Base-by-base conservation (phyloP, 345 rosid species). In the Excoecaria cochinchinensis region DNA sequence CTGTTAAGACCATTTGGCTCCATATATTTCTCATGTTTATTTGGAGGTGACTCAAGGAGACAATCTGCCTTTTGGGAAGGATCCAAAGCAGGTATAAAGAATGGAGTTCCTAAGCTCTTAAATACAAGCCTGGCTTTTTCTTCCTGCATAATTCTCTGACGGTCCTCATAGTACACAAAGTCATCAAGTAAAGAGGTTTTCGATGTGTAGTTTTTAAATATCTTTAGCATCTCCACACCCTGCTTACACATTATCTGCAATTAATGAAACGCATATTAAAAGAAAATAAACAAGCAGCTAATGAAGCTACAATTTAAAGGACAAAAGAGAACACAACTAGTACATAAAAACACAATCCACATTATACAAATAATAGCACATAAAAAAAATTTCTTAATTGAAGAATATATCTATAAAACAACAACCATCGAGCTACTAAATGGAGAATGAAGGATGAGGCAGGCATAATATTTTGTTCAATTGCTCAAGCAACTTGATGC, bases 171-270 rank as follows among this genome's bases (percentile, higher is more conserved):
- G 61, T 84, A 95, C 84, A 77, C 67, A 55, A 95, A 95, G 81
- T 93, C 99, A 75, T 95, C 97, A 24, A 95, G 85, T 68, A 95
- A 53, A 38, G 96, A 91, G 8, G 96, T 89, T 86, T 86, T 87
- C 79, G 78, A 74, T 19, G 73, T 50, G 47, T 90, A 87, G 72
- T 68, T 79, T 86, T 90, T 91, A 81, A 93, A 90, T 82, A 91
- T 76, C 69, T 87, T 89, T 70, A 95, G 84, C 89, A 93, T 87
- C 86, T 91, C 94, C 74, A 86, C 71, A 22, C 99, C 99, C 84
- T 95, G 91, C 79, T 84, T 83, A 68, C 76, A 75, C 88, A 90
- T 81, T 83, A 93, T 81, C 99, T 95, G 91, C 78, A 86, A 46
- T 44, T 60, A 22, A 63, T 50, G 36, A 48, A 36, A 62, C 70